Evolutionary conservation across 1,139 yeast species (phyloP).

Genomic region (Yamadazyma diospyri): DNA sequence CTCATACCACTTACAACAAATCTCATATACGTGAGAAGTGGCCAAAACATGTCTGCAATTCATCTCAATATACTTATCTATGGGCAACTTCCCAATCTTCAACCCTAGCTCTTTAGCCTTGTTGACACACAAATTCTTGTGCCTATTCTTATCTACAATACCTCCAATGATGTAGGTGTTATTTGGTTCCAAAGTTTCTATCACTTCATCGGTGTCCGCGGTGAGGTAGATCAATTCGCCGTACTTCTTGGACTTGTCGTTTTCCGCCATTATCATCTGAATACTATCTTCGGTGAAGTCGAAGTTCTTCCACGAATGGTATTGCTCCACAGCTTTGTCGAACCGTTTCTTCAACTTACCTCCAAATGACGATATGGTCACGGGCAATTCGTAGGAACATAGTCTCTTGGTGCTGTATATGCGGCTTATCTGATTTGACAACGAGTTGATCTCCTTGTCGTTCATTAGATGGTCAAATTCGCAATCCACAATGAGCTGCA

Average conservation of each 20-base stretch:
- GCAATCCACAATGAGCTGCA: conserved; percentile 73
- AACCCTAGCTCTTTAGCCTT: conserved; percentile 78
- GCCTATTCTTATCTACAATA: conserved; percentile 91
- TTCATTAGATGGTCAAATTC: conserved; percentile 88
- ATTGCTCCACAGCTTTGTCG: conserved; percentile 57
- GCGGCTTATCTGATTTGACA: conserved; percentile 78
- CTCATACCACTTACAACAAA: conserved; percentile 79
- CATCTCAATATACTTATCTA: conserved; percentile 76
- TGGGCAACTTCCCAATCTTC: conserved; percentile 76
- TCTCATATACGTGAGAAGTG: conserved; percentile 89
- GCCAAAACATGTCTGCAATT: conserved; percentile 89
- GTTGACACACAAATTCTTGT: conserved; percentile 74
- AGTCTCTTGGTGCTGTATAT: conserved; percentile 75
- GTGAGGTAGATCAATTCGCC: conserved; percentile 63
- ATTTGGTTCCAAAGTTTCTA: conserved; percentile 60
- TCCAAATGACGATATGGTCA: conserved; percentile 61
- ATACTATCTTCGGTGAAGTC: conserved; percentile 49
- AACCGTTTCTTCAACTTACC: conserved; percentile 56
- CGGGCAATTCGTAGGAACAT: conserved; percentile 55
- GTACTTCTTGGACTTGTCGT: conserved; percentile 16
- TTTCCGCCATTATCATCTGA: conserved; percentile 26
- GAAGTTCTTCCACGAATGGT: conserved; percentile 64
- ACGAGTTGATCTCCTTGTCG: conserved; percentile 70
- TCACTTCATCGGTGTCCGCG: conserved; percentile 77
- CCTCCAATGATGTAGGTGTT: conserved; percentile 90